Percentiles rank a stretch among this genome's conserved stretches.
Evolutionary conservation across 441 rosid genomes (phyloP).

Genomic region (Viola pubescens): DNA sequence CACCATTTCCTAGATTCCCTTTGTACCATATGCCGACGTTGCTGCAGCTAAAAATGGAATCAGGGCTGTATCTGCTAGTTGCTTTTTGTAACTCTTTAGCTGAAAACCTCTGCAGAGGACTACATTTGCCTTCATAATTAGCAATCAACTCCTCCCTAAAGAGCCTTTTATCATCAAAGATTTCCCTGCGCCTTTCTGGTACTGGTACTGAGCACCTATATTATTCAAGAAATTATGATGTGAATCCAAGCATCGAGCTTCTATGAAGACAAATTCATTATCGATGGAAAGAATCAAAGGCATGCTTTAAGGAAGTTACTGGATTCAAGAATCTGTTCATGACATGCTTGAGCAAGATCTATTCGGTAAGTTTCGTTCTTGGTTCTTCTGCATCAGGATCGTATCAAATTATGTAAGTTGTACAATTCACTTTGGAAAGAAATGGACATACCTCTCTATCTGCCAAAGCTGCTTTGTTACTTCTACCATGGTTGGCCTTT

Average conservation of each 20-base stretch:
- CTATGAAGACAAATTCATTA: too few species aligned
- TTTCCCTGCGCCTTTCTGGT: background rate
- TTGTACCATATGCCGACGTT: background rate
- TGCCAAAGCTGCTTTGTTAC: background rate
- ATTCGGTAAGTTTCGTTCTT: too few species aligned
- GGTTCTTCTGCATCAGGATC: background rate
- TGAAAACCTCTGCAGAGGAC: constrained; percentile 27
- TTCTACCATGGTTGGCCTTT: constrained; percentile 9
- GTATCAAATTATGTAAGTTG: too few species aligned
- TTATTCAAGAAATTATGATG: background rate
- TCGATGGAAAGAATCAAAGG: too few species aligned
- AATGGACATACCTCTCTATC: constrained; percentile 11
- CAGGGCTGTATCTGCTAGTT: constrained; percentile 21
- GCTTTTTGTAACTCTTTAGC: constrained; percentile 23
- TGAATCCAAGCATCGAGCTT: too few species aligned
- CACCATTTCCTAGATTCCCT: constrained; percentile 4
- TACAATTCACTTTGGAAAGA: too few species aligned
- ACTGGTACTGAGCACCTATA: background rate
- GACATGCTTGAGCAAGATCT: too few species aligned
- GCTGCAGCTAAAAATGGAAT: background rate
- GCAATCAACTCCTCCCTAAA: constrained; percentile 30
- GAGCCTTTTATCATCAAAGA: constrained; percentile 21
- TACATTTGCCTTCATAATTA: constrained; percentile 23
- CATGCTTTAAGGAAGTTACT: too few species aligned
- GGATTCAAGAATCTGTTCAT: too few species aligned